Conservation (phyloP, 306 rosid species). For the Prunus mira region DNA sequence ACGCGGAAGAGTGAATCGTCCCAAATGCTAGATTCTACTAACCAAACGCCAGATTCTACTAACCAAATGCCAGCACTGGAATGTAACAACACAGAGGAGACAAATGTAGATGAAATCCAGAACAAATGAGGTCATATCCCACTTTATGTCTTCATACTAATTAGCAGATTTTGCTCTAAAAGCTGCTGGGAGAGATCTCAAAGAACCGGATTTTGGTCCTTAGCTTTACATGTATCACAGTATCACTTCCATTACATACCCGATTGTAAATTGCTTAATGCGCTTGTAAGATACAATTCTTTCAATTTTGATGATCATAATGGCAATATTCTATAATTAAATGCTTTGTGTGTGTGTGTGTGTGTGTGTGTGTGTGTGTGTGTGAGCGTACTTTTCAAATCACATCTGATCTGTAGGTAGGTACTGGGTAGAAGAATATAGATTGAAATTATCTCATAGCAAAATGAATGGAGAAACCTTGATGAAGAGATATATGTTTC, state of each 20-base stretch:
- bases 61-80: conserved; percentile 45
- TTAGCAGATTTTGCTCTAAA: conserved; percentile 27
- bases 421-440: not conserved
- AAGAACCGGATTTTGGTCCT: conserved; percentile 17
- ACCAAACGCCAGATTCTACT: conserved; percentile 41
- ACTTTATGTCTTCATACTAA: conserved; percentile 6
- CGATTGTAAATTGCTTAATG: conserved; percentile 8
- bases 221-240: conserved; percentile 1
- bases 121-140: conserved; percentile 47
- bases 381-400: not conserved
- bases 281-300: not conserved
- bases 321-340: not conserved
- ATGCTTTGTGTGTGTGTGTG: not conserved
- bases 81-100: conserved; percentile 62
- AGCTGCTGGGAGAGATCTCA: conserved; percentile 27
- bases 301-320: conserved; percentile 25
- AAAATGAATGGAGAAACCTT: not conserved
- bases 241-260: not conserved
- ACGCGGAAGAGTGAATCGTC: conserved; percentile 49
- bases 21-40: conserved; percentile 47
- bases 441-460: not conserved
- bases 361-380: too few relatives aligned
- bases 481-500: not conserved
- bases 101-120: conserved; percentile 52
- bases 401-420: not conserved